phyloP scores from a whole-genome alignment of 306 rosid genomes.

The Pueraria montana region DNA sequence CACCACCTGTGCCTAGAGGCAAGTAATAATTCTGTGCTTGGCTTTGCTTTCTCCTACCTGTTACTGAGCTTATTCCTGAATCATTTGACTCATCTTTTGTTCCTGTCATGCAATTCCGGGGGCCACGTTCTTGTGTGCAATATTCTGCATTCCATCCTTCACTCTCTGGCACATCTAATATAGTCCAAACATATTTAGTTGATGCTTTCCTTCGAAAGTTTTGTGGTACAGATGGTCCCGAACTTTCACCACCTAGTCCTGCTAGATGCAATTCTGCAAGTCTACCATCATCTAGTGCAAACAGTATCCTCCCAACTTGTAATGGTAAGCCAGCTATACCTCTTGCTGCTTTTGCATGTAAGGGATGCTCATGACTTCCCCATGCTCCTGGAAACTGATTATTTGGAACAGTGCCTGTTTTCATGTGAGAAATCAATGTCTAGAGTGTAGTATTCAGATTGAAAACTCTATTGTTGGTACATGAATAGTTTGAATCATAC shows the following conservation, averaged over 20 bases:
- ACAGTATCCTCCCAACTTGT: constrained; percentile 74
- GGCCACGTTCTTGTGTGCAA: constrained; percentile 87
- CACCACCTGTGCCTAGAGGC: constrained; percentile 47
- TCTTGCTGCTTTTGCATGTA: constrained; percentile 84
- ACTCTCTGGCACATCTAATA: constrained; percentile 82
- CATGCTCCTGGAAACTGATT: constrained; percentile 65
- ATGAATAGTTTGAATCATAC: constrained; percentile 7
- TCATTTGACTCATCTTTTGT: constrained; percentile 74
- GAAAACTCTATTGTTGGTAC: background rate
- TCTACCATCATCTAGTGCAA: constrained; percentile 84
- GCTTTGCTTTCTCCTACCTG: constrained; percentile 75
- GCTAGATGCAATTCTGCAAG: constrained; percentile 80
- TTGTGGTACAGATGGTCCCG: constrained; percentile 70
- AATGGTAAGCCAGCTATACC: constrained; percentile 77
- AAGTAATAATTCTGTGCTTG: constrained; percentile 69
- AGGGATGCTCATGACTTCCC: constrained; percentile 80
- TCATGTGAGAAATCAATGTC: constrained; percentile 45
- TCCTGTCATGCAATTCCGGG: constrained; percentile 77
- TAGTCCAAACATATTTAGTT: constrained; percentile 75
- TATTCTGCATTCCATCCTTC: constrained; percentile 99
- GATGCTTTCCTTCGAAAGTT: constrained; percentile 64
- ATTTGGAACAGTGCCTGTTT: constrained; percentile 62
- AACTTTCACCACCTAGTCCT: constrained; percentile 83
- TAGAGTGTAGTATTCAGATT: constrained; percentile 8
- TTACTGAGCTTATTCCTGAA: constrained; percentile 56